Evolutionary conservation across 192 early-diverging fungal genomes (phyloP), one percentile per base, ranked within the genome.

Genomic region (Martensiomyces pterosporus): DNA sequence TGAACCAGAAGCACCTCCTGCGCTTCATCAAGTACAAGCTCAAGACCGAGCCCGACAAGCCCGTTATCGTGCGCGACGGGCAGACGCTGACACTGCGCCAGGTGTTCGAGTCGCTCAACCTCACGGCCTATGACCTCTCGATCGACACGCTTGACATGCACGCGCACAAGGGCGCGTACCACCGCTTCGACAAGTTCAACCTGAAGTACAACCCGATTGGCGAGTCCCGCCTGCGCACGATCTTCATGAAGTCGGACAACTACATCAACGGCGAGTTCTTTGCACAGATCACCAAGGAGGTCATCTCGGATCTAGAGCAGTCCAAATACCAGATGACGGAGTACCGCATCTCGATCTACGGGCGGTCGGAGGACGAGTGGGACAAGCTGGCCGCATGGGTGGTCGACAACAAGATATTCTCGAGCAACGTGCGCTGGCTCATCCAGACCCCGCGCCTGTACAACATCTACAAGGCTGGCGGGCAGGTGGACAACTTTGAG

Each of bases 81-180:
- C 75, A 87, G 49, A 58, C 86, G 15, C 69, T 91, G 53, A 91
- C 87, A 0, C 57, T 91, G 1, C 43, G 37, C 9, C 61, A 89
- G 52, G 91, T 93, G 24, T 93, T 93, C 53, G 69, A 91, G 44
- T 83, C 79, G 79, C 77, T 93, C 62, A 79, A 85, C 9, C 60
- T 93, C 24, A 89, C 88, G 4, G 88, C 91, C 1, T 93, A 93
- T 60, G 89, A 93, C 51, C 73, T 93, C 1, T 82, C 73, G 22
- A 89, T 91, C 46, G 91, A 93, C 67, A 93, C 88, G 0, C 65
- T 93, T 50, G 91, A 93, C 56, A 92, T 91, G 88, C 91, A 93
- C 67, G 86, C 89, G 1, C 89, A 93, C 76, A 90, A 89, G 41
- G 88, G 90, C 71, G 87, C 89, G 1, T 93, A 90, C 75, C 89